A percentile compares a stretch with the other conserved stretches of the same genome.
These are phyloP conservation scores for Curvularia eragrostidis DNA, from an alignment of 2,329 filamentous ascomycete genomes.

Conservation along the genomic window DNA sequence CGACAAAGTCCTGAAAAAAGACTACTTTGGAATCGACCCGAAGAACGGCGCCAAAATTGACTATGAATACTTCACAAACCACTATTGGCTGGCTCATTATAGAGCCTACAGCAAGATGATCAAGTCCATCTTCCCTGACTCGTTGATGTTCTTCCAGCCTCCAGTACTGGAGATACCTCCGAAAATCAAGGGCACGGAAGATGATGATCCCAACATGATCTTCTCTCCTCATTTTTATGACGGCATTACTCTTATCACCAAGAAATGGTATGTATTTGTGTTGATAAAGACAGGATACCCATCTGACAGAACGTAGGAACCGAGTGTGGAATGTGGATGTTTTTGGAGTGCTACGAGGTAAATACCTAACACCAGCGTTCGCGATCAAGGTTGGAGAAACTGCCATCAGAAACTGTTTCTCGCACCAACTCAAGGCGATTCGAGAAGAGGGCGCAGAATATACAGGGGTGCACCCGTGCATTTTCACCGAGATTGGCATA, in stretches of 20 bases:
- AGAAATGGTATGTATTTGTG: slow-evolving; percentile 73
- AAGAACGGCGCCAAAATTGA: slow-evolving; percentile 74
- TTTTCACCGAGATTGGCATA: slow-evolving; percentile 95
- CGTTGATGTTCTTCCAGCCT: slow-evolving; percentile 89
- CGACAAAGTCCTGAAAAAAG: slow-evolving; percentile 78
- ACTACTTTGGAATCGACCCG: slow-evolving; percentile 87
- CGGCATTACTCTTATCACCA: slow-evolving; percentile 93
- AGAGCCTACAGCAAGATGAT: slow-evolving; percentile 77
- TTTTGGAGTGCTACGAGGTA: slow-evolving; percentile 85
- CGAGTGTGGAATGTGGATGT: slow-evolving; percentile 97
- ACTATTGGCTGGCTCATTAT: slow-evolving; percentile 88
- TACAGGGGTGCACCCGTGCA: slow-evolving; percentile 84
- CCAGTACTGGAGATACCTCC: slow-evolving; percentile 93
- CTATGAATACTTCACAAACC: slow-evolving; percentile 87
- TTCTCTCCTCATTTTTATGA: slow-evolving; percentile 98
- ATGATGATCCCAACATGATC: slow-evolving; percentile 88
- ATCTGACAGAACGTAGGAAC: slow-evolving; percentile 62
- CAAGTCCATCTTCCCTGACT: slow-evolving; percentile 75
- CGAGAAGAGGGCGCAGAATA: slow-evolving; percentile 86
- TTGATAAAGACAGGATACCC: too few relatives aligned
- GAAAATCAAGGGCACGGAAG: slow-evolving; percentile 80
- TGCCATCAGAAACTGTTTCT: slow-evolving; percentile 91
- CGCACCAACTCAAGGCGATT: slow-evolving; percentile 83
- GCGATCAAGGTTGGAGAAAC: slow-evolving; percentile 92
- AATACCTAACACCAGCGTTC: slow-evolving; percentile 86